Conservation (phyloP, 164 flowering plant species). For the Santalum album region DNA sequence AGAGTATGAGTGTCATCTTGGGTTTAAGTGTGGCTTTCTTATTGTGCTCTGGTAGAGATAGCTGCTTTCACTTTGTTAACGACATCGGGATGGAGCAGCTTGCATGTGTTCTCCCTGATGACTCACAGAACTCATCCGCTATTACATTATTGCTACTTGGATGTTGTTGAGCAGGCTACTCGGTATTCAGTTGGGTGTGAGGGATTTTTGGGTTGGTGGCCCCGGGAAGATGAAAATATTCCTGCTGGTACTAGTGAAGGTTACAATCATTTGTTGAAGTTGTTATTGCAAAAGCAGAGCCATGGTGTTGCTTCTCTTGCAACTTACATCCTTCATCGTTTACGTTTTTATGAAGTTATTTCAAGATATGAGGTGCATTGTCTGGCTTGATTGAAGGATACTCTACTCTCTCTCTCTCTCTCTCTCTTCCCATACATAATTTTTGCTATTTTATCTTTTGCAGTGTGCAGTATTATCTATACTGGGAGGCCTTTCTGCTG, state of each 20-base stretch:
- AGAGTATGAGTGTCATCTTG: slow-evolving; percentile 49
- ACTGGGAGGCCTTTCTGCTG: slow-evolving; percentile 42
- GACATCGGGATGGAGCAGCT: slow-evolving; percentile 81
- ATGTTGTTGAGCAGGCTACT: slow-evolving; percentile 79
- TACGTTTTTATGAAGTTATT: slow-evolving; percentile 82
- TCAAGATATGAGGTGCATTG: slow-evolving; percentile 75
- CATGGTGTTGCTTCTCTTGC: slow-evolving; percentile 91
- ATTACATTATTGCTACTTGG: slow-evolving; percentile 62
- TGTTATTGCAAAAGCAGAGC: slow-evolving; percentile 61
- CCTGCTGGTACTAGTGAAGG: slow-evolving; percentile 76
- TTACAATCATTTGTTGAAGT: slow-evolving; percentile 64
- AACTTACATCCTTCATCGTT: slow-evolving; percentile 69
- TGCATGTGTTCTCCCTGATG: slow-evolving; percentile 30
- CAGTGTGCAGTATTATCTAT: slow-evolving; percentile 65
- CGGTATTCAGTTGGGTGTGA: slow-evolving; percentile 88
- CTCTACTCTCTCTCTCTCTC: background rate
- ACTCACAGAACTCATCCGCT: slow-evolving; percentile 39
- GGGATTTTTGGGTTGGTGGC: slow-evolving; percentile 97
- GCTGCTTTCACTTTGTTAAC: slow-evolving; percentile 85
- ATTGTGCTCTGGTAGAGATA: slow-evolving; percentile 66
- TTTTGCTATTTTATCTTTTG: slow-evolving; percentile 6
- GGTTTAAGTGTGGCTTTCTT: slow-evolving; percentile 58
- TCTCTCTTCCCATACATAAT: background rate
- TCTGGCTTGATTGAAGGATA: background rate
- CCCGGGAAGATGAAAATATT: slow-evolving; percentile 71